These are phyloP conservation scores for Gynandropsis gynandra DNA, from an alignment of 345 rosid species.

Conservation along the genomic window DNA sequence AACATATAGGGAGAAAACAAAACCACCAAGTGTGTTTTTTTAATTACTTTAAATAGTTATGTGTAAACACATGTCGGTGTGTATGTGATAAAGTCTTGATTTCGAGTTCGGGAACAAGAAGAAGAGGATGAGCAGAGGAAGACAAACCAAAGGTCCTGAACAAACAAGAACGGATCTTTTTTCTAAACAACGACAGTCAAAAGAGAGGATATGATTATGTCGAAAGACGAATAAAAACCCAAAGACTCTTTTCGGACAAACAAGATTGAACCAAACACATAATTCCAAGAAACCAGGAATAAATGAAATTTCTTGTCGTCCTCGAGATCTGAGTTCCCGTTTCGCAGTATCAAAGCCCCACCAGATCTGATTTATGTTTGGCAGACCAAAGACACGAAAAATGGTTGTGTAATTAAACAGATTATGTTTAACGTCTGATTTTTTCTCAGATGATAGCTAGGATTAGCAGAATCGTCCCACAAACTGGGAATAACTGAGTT, in stretches of 20 bases:
- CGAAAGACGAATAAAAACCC: constrained; percentile 34
- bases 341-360: no score
- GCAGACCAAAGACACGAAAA: not conserved
- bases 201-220: constrained; percentile 25
- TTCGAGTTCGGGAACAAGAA: constrained; percentile 17
- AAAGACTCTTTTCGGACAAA: constrained; percentile 55
- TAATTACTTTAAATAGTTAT: no score
- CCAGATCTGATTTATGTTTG: no score
- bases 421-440: no score
- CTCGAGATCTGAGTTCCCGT: no score
- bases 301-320: constrained; percentile 9
- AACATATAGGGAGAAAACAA: constrained; percentile 9
- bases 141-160: constrained; percentile 22
- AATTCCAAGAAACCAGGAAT: constrained; percentile 45
- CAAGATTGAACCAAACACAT: constrained; percentile 58
- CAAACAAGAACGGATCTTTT: constrained; percentile 13
- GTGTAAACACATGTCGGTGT: no score
- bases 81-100: no score
- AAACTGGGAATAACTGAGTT: not conserved
- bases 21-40: no score
- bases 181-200: constrained; percentile 25
- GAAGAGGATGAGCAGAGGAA: constrained; percentile 17
- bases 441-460: constrained; percentile 7
- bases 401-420: no score
- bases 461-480: not conserved